Base-by-base conservation (phyloP, 305 asterid species). In the Nicotiana rustica region DNA sequence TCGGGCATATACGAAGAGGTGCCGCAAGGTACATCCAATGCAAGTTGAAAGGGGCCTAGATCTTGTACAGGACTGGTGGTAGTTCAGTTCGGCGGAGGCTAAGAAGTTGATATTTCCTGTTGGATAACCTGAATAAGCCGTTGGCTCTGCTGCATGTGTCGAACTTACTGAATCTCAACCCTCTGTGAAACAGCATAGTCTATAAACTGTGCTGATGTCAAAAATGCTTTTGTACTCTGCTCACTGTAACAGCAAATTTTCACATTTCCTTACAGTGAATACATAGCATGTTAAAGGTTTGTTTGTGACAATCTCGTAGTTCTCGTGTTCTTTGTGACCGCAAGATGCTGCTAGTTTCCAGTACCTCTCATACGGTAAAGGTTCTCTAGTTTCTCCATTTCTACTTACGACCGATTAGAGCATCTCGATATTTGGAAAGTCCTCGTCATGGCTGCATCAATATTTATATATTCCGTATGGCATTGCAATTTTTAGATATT, bases 1-100 rank as follows among this genome's bases (percentile, higher is more conserved):
- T 84, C 91, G 0, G 93, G 94, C 82, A 80, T 86, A 8, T 95
- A 95, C 41, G 95, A 90, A n/a, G 99, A 94, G 88, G 89, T 94
- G 83, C 94, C 83, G 56, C 93, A 86, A 67, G 84, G 81, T 67
- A 83, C 82, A 65, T 41, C 89, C 0, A 70, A 33, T 10, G 25
- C 38, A 69, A 88, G 88, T 85, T 92, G 81, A 86, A 70, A 33
- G 49, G 14, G 14, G 8, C n/a, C 7, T n/a, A 19, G 44, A 36
- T 79, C 56, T 79, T 12, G 15, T 25, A 52, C 21, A 25, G 61
- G 25, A 49, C 29, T 25, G 65, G 65, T 52, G 65, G 5, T 75
- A 75, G 65, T 52, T 75, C 25, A 29, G 25, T 52, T 25, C 29
- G 64, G 29, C 25, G 25, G 17, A 44, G 79, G 25, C 1, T 55